A percentile compares a stretch with the other conserved stretches of the same genome.
Conservation (phyloP, 2,329 filamentous ascomycete species). For the Fonsecaea pedrosoi region DNA sequence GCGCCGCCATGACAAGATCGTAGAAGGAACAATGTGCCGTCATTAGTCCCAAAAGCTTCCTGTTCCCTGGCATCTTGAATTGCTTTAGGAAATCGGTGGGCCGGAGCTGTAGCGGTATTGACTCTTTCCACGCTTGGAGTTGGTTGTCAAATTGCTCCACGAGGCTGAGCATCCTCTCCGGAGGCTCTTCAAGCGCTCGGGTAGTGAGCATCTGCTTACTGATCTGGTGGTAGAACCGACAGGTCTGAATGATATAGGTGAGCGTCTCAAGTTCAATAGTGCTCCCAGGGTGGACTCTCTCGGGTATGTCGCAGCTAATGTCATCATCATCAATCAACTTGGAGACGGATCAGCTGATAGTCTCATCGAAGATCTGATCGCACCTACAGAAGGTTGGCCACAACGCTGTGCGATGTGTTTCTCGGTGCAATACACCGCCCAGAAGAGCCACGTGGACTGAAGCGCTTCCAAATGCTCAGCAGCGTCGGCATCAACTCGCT, state of each 20-base stretch:
- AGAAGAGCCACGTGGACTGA: constrained; percentile 20
- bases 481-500: neutral
- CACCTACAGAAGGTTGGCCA: constrained; percentile 21
- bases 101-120: constrained; percentile 1
- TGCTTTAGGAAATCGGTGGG: constrained; percentile 9
- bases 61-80: neutral
- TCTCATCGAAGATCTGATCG: neutral
- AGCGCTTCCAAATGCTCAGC: neutral
- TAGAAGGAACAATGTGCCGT: constrained; percentile 11
- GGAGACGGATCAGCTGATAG: neutral
- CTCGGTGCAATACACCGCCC: constrained; percentile 22
- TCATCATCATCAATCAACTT: constrained; percentile 23
- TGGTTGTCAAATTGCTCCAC: constrained; percentile 5
- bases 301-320: constrained; percentile 16
- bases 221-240: constrained; percentile 2
- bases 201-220: neutral
- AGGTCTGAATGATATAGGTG: constrained; percentile 3
- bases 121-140: constrained; percentile 5
- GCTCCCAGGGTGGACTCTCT: neutral
- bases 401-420: constrained; percentile 16
- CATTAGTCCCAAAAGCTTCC: constrained; percentile 4
- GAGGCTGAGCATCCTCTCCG: constrained; percentile 5
- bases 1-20: constrained; percentile 1
- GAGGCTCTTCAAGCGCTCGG: constrained; percentile 1
- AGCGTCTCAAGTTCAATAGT: neutral